phyloP scores from a whole-genome alignment of 2,329 filamentous ascomycete species.

The Sporothrix schenckii region DNA sequence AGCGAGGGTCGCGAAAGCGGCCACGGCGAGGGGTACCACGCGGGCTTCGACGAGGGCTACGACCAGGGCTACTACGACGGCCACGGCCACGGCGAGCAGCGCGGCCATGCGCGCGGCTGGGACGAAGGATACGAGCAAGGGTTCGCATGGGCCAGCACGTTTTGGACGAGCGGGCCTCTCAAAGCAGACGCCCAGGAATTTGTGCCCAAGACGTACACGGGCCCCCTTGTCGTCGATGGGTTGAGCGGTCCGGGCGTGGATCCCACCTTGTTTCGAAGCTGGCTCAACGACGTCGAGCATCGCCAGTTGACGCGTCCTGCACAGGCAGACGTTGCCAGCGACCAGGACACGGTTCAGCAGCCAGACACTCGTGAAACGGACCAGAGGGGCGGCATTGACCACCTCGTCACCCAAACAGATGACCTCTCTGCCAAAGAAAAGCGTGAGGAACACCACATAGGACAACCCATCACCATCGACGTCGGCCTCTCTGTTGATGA shows the following conservation, averaged over 20 bases:
- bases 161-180: not conserved
- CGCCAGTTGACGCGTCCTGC: not conserved
- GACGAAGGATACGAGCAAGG: not conserved
- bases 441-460: not conserved
- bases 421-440: not conserved
- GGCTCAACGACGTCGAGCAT: conserved; percentile 1
- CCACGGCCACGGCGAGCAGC: not conserved
- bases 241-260: not conserved
- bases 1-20: not conserved
- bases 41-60: not conserved
- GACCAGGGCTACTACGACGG: not conserved
- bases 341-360: not conserved
- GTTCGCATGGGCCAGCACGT: not conserved
- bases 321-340: no score
- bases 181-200: not conserved
- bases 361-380: not conserved
- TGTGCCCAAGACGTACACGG: not conserved
- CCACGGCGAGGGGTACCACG: not conserved
- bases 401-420: not conserved
- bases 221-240: not conserved
- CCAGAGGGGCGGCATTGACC: not conserved
- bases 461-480: not conserved
- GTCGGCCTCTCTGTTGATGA: not conserved
- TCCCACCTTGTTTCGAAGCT: not conserved
- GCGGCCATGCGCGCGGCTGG: not conserved